Evolutionary conservation across 108 stramenopile species (phyloP).

Genomic region (Nannochloropsis granulata): DNA sequence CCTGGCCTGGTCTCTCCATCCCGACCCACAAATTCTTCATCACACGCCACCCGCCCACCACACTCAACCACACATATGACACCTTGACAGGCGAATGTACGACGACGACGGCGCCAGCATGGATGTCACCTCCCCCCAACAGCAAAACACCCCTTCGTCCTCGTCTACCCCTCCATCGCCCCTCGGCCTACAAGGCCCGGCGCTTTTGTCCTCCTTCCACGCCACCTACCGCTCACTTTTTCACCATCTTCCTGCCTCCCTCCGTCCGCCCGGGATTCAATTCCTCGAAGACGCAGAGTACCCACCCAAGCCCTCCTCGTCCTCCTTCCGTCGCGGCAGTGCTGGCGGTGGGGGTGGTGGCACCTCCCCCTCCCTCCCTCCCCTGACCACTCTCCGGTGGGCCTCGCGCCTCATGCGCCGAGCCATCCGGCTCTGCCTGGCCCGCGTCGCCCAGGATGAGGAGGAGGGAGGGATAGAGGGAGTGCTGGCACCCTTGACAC

Average conservation of each 20-base stretch:
- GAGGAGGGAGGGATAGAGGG: neutral
- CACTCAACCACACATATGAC: no score
- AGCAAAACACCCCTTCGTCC: neutral
- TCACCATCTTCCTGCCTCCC: neutral
- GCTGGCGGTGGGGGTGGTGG: neutral
- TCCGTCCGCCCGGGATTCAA: neutral
- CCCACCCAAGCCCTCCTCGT: no score
- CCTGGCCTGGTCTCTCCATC: no score
- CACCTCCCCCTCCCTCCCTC: neutral
- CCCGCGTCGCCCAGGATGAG: neutral
- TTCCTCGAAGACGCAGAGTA: neutral
- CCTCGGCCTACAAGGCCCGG: neutral
- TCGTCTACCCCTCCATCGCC: neutral
- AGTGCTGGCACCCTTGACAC: neutral
- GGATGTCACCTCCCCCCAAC: neutral
- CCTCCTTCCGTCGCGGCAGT: no score
- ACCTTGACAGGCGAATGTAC: neutral
- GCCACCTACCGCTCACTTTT: neutral
- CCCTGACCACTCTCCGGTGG: neutral
- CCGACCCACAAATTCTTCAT: no score
- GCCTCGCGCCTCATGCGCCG: neutral
- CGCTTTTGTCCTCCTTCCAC: neutral
- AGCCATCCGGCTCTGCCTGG: neutral
- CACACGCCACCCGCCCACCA: no score
- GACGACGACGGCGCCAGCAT: neutral